Percentiles rank a stretch among this genome's conserved stretches.
Conservation (phyloP, 179 eudicot genomes). For the Camellia oleifera region DNA sequence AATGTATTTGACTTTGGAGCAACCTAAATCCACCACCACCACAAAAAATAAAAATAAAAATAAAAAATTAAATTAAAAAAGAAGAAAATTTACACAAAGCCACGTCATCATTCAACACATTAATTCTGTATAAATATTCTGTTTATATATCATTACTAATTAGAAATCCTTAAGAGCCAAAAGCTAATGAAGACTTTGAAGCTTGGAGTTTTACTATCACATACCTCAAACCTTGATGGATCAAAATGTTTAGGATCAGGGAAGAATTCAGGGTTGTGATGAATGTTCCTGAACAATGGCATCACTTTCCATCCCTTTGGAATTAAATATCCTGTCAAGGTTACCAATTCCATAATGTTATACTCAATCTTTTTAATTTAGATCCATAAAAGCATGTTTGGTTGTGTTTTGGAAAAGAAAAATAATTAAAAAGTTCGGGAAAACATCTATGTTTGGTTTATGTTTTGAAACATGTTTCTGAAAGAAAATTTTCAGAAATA, state of each 20-base stretch:
- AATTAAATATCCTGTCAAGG: slow-evolving; percentile 50
- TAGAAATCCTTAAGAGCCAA: neutral
- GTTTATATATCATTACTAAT: too few species aligned
- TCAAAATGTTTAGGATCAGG: slow-evolving; percentile 49
- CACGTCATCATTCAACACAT: too few species aligned
- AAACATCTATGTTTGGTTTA: too few species aligned
- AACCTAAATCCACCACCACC: slow-evolving; percentile 27
- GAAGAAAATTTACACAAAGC: too few species aligned
- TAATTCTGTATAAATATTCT: too few species aligned
- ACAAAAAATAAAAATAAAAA: neutral
- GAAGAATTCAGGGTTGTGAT: slow-evolving; percentile 63
- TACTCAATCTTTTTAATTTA: neutral
- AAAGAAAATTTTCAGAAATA: too few species aligned
- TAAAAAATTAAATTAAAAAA: neutral
- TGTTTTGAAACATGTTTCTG: too few species aligned
- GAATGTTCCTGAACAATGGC: slow-evolving; percentile 75
- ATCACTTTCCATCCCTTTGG: slow-evolving; percentile 80
- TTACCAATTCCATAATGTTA: neutral
- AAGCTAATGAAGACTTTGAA: neutral
- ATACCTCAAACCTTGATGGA: slow-evolving; percentile 68
- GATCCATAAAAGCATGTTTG: too few species aligned
- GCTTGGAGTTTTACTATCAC: neutral
- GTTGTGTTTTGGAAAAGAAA: too few species aligned
- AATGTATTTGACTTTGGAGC: slow-evolving; percentile 59
- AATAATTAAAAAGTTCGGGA: too few species aligned